Conservation (phyloP, 192 early-diverging fungal genomes). For the Umbelopsis vinacea region DNA sequence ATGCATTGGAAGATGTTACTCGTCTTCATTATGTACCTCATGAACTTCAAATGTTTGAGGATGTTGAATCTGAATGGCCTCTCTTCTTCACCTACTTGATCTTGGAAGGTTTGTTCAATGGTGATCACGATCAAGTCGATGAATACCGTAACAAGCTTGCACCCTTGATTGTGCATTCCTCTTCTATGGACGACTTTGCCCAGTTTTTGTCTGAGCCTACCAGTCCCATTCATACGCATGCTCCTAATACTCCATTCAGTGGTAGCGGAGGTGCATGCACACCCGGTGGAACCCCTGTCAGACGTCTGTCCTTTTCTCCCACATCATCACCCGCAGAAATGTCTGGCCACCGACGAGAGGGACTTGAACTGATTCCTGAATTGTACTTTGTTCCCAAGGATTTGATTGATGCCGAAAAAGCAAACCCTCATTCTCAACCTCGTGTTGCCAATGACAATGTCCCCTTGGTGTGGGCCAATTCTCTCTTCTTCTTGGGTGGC, state of each 20-base stretch:
- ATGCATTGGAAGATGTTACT: conserved; percentile 71
- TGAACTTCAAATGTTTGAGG: conserved; percentile 83
- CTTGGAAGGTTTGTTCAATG: conserved; percentile 78
- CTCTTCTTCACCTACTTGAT: conserved; percentile 89
- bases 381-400: conserved; percentile 84
- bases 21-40: conserved; percentile 83
- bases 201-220: conserved; percentile 33
- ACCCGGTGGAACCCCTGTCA: conserved; percentile 3
- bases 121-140: conserved; percentile 65
- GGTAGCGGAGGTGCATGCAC: not conserved
- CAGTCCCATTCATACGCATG: not conserved
- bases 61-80: conserved; percentile 90
- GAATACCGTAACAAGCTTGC: conserved; percentile 73
- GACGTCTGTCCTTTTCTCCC: conserved; percentile 4
- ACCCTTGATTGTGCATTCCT: conserved; percentile 73
- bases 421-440: conserved; percentile 67
- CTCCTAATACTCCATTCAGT: not conserved
- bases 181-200: conserved; percentile 53
- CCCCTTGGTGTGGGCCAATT: conserved; percentile 88
- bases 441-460: conserved; percentile 85
- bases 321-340: conserved; percentile 13
- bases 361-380: conserved; percentile 58
- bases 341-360: conserved; percentile 25
- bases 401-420: conserved; percentile 70
- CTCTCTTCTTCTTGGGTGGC: conserved; percentile 75